Evolutionary conservation across 192 early-diverging fungal species (phyloP).

Genomic region (Coemansia sp.): DNA sequence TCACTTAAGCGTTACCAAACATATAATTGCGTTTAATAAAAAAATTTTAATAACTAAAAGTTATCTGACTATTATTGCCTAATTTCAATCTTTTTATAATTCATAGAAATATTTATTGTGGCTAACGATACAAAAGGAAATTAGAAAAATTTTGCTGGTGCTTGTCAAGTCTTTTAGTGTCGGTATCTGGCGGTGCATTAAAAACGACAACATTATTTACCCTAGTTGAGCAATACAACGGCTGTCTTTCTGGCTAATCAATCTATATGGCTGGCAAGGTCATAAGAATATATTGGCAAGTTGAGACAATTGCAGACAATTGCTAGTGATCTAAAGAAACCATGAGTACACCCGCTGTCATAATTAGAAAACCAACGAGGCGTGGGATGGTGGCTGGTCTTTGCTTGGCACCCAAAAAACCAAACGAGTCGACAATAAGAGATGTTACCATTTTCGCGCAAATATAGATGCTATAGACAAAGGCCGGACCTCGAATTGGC

Average conservation of each 20-base stretch:
- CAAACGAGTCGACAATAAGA: conserved; percentile 24
- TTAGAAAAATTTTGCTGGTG: too few relatives aligned
- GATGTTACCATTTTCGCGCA: conserved; percentile 25
- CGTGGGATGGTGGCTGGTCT: conserved; percentile 23
- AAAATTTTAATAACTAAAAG: too few relatives aligned
- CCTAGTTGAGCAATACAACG: too few relatives aligned
- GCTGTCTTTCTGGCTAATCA: too few relatives aligned
- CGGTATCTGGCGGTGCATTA: too few relatives aligned
- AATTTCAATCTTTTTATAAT: too few relatives aligned
- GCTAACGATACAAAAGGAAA: not conserved
- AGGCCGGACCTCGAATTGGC: conserved; percentile 18
- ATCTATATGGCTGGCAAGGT: too few relatives aligned
- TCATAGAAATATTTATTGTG: not conserved
- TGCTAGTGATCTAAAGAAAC: conserved; percentile 17
- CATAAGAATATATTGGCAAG: not conserved
- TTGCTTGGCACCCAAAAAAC: conserved; percentile 22
- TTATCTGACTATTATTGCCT: too few relatives aligned
- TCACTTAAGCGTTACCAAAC: too few relatives aligned
- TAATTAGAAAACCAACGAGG: conserved; percentile 15
- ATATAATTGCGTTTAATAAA: too few relatives aligned
- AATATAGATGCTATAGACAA: conserved; percentile 25
- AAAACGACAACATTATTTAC: too few relatives aligned
- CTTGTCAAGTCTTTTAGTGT: too few relatives aligned
- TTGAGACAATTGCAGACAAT: not conserved
- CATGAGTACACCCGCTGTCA: conserved; percentile 27